Percentiles rank a stretch among this genome's conserved stretches.
Evolutionary conservation across 2,329 filamentous ascomycete species (phyloP).

Genomic region (Albophoma yamanashiensis): DNA sequence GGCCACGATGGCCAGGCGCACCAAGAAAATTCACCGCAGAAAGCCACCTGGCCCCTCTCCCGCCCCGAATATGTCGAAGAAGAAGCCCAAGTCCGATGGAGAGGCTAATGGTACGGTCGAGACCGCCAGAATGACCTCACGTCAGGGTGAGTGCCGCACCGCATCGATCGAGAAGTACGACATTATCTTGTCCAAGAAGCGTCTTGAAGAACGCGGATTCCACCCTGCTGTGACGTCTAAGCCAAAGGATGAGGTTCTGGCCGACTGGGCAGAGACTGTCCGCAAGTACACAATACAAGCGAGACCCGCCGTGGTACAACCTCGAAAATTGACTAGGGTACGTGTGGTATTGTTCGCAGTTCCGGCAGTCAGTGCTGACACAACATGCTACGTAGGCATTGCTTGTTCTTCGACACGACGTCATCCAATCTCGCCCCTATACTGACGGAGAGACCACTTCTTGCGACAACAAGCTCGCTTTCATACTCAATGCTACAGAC

Average conservation of each 20-base stretch:
- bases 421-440: not conserved
- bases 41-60: too few species aligned
- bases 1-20: too few species aligned
- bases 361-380: not conserved
- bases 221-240: constrained; percentile 8
- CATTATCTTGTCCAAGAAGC: constrained; percentile 5
- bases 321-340: constrained; percentile 4
- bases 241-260: constrained; percentile 2
- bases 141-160: too few species aligned
- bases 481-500: constrained; percentile 2
- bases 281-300: not conserved
- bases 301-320: too few species aligned
- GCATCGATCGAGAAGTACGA: constrained; percentile 6
- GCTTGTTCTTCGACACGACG: constrained; percentile 6
- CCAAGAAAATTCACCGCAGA: too few species aligned
- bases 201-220: constrained; percentile 6
- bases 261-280: not conserved
- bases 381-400: not conserved
- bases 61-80: too few species aligned
- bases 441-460: not conserved
- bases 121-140: too few species aligned
- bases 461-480: not conserved
- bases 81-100: too few species aligned
- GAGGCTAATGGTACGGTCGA: too few species aligned
- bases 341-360: not conserved